Conservation (phyloP, 2,329 filamentous ascomycete genomes). For the Claviceps paspali region DNA sequence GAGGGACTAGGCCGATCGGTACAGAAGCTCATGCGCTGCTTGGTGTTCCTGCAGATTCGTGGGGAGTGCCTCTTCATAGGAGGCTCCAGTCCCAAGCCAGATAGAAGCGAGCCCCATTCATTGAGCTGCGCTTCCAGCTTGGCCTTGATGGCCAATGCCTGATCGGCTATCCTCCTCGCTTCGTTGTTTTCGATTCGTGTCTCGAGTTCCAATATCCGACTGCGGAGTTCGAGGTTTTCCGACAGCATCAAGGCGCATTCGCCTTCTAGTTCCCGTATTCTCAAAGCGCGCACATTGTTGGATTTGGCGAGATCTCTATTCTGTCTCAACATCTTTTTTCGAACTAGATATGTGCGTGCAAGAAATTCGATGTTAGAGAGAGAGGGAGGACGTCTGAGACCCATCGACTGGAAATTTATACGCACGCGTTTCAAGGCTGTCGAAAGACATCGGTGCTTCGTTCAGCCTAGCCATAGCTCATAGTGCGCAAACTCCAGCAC, state of each 20-base stretch:
- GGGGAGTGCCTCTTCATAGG: conserved; percentile 33
- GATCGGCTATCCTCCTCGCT: conserved; percentile 44
- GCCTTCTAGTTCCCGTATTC: conserved; percentile 61
- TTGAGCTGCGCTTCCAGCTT: conserved; percentile 57
- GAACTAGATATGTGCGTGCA: conserved; percentile 37
- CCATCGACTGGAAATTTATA: conserved; percentile 9
- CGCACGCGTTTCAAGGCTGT: conserved; percentile 58
- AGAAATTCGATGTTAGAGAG: background rate
- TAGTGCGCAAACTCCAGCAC: conserved; percentile 13
- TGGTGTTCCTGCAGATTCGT: conserved; percentile 24
- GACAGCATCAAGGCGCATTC: conserved; percentile 60
- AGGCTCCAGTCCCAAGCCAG: conserved; percentile 46
- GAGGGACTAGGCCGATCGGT: conserved; percentile 30
- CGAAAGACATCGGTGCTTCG: conserved; percentile 52
- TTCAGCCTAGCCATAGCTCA: conserved; percentile 66
- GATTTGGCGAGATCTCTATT: conserved; percentile 70
- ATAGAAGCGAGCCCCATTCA: conserved; percentile 54
- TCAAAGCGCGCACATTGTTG: conserved; percentile 63
- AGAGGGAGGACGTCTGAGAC: background rate
- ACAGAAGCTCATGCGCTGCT: conserved; percentile 26
- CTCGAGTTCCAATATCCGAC: conserved; percentile 55
- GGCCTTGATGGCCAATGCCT: conserved; percentile 53
- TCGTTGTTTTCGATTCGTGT: conserved; percentile 49
- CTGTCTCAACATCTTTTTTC: conserved; percentile 64
- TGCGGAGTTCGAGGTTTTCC: conserved; percentile 62